These are phyloP conservation scores for Naganishia onofrii DNA, from an alignment of 768 basidiomycete species.

Conservation along the genomic window DNA sequence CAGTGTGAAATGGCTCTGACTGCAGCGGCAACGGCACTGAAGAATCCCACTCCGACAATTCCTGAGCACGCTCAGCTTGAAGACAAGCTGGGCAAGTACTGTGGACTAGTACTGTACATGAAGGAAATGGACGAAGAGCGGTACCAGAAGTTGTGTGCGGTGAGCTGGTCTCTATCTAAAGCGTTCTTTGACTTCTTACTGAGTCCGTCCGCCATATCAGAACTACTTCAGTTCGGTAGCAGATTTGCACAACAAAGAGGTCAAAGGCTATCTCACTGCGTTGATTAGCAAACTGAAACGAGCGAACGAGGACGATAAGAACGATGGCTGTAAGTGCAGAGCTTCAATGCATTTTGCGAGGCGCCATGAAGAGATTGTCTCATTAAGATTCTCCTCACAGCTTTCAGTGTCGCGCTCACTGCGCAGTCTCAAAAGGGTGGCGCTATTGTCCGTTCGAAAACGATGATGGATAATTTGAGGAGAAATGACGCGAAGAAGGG, in stretches of 20 bases:
- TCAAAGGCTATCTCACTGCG: conserved; percentile 66
- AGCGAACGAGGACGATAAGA: conserved; percentile 65
- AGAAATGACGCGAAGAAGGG: conserved; percentile 62
- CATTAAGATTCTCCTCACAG: conserved; percentile 28
- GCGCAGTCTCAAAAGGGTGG: conserved; percentile 55
- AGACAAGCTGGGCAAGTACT: conserved; percentile 77
- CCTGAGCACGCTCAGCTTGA: conserved; percentile 69
- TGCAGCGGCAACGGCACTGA: conserved; percentile 33
- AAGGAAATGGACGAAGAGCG: conserved; percentile 92
- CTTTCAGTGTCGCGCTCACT: conserved; percentile 41
- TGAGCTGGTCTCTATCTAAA: conserved; percentile 54
- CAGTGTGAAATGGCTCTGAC: conserved; percentile 26
- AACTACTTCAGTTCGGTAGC: conserved; percentile 85
- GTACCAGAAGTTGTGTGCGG: conserved; percentile 86
- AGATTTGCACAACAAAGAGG: conserved; percentile 74
- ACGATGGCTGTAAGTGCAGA: conserved; percentile 63
- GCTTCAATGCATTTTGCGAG: neutral
- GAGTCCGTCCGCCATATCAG: conserved; percentile 54
- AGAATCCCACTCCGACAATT: conserved; percentile 58
- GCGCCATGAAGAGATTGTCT: neutral
- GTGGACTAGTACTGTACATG: conserved; percentile 83
- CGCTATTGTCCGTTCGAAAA: conserved; percentile 75
- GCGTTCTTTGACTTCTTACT: neutral
- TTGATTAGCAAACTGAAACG: conserved; percentile 66
- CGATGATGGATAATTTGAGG: conserved; percentile 62